Evolutionary conservation across 257 asterid genomes (phyloP).

Genomic region (Thymus mandschuricus): DNA sequence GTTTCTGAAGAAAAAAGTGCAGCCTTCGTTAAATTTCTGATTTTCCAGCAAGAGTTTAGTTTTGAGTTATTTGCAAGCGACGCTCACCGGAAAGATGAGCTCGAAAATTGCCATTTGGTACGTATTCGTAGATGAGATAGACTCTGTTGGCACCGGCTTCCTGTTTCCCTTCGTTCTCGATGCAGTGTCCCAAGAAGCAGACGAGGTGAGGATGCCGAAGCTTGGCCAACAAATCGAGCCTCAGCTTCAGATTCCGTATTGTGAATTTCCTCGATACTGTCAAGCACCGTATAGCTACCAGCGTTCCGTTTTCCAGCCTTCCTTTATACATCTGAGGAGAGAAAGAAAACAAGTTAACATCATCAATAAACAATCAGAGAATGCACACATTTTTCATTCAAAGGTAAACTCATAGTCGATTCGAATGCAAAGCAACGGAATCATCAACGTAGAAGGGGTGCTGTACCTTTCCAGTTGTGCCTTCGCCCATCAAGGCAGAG

Average conservation of each 20-base stretch:
- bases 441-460: background rate
- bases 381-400: background rate
- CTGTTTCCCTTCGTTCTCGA: slow-evolving; percentile 44
- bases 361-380: background rate
- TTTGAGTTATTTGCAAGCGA: background rate
- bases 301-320: slow-evolving; percentile 49
- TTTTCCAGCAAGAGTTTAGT: background rate
- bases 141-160: slow-evolving; percentile 49
- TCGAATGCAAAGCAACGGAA: background rate
- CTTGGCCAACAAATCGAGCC: slow-evolving; percentile 70
- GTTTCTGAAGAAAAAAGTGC: slow-evolving; percentile 40
- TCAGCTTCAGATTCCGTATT: slow-evolving; percentile 66
- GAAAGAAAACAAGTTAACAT: background rate
- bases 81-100: slow-evolving; percentile 62
- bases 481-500: slow-evolving; percentile 55
- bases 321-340: slow-evolving; percentile 65
- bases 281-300: slow-evolving; percentile 60
- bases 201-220: slow-evolving; percentile 67
- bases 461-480: slow-evolving; percentile 64
- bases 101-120: slow-evolving; percentile 56
- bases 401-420: background rate
- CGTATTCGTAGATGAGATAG: slow-evolving; percentile 59
- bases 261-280: slow-evolving; percentile 53
- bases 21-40: no score
- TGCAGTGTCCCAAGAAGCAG: slow-evolving; percentile 77